Percentiles rank a stretch among this genome's conserved stretches.
Conservation (phyloP, 345 rosid species). For the Pugionium cornutum region DNA sequence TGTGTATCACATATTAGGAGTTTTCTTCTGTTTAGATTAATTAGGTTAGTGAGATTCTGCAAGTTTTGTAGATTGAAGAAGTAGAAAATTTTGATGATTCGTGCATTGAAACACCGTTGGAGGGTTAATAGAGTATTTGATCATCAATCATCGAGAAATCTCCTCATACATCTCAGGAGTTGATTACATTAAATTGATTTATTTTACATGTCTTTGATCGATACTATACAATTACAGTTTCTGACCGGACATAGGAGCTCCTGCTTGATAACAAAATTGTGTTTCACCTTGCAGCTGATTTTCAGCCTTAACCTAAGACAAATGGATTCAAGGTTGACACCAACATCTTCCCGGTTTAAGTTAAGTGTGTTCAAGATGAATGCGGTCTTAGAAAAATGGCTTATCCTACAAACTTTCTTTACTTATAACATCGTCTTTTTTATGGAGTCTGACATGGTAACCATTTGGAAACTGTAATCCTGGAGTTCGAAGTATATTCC, state of each 20-base stretch:
- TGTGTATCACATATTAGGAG: background rate
- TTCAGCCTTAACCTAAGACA: constrained; percentile 32
- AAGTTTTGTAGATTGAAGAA: constrained; percentile 9
- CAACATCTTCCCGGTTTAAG: constrained; percentile 20
- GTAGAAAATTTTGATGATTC: background rate
- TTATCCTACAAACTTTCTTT: constrained; percentile 1
- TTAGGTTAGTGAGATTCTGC: background rate
- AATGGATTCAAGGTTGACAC: background rate
- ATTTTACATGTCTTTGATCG: constrained; percentile 26
- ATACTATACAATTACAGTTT: constrained; percentile 34
- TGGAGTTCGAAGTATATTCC: constrained; percentile 71
- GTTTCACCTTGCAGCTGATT: constrained; percentile 25
- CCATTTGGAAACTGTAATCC: constrained; percentile 94
- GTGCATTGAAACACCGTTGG: background rate
- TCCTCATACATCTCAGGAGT: constrained; percentile 29
- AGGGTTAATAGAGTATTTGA: background rate
- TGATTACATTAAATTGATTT: background rate
- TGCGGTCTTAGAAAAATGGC: constrained; percentile 6
- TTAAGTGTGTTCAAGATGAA: constrained; percentile 11
- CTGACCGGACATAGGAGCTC: constrained; percentile 24
- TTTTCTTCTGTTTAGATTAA: background rate
- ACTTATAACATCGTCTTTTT: constrained; percentile 34
- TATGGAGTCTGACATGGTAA: constrained; percentile 56
- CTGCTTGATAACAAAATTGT: constrained; percentile 30
- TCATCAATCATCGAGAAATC: background rate